Base-by-base conservation (phyloP, 2,329 filamentous ascomycete genomes). In the Lachnellula subtilissima region DNA sequence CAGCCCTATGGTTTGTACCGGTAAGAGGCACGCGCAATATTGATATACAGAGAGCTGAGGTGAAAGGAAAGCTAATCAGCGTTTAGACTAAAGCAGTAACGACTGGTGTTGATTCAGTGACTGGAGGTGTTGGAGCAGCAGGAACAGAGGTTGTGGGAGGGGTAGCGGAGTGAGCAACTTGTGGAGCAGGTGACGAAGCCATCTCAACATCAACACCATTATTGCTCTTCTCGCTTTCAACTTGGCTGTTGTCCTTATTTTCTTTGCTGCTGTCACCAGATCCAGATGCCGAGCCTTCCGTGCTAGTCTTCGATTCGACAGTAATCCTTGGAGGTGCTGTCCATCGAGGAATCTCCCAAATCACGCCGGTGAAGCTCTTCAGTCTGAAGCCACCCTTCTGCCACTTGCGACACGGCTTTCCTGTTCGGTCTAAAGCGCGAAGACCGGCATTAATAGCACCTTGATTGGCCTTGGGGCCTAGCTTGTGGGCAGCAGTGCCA, bases 401-500 rank as follows among this genome's bases (percentile, higher is more conserved):
- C 94, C 94, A 99, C 71, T 86, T 92, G 62, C 93, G 89, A 73
- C 92, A 97, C 9, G 94, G 92, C 68, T 93, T 89, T 64, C 93
- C 93, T 7, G 88, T 88, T 59, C 93, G 87, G 73, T 99, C 94
- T 62, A 99, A 88, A 12, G 94, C 93, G 54, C 94, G 90, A 50
- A 99, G 86, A 52, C 91, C 90, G 53, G 94, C 94, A 70, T 99
- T 99, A 79, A 99, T 99, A 57, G 93, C 93, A 61, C 94, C 94
- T 67, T 93, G 89, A 72, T 97, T 97, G 51, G 93, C 93, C 74
- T 97, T 97, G 64, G 94, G 94, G 3, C 93, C 93, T 25, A 97
- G 86, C 72, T 96, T 96, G 74, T 93, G 89, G 46, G 77, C 73
- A 5, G 76, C 75, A 47, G 68, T 67, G 22, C 71, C 69, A 65